A percentile compares a stretch with the other conserved stretches of the same genome.
These are phyloP conservation scores for Tetracladium marchalianum DNA, from an alignment of 495 filamentous ascomycete species.

Conservation along the genomic window DNA sequence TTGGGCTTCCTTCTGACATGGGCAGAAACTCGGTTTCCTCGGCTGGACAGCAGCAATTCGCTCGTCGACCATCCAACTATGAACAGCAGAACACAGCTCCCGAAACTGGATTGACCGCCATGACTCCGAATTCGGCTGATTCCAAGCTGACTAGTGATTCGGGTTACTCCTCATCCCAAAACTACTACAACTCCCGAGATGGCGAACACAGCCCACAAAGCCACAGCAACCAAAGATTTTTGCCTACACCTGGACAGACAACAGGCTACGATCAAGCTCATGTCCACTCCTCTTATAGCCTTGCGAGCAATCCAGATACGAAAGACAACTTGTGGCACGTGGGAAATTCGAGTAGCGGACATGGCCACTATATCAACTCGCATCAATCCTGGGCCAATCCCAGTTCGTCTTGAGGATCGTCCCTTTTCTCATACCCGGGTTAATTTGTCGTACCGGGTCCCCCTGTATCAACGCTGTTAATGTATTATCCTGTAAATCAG, in stretches of 20 bases:
- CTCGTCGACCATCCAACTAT: constrained; percentile 10
- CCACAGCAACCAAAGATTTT: constrained; percentile 6
- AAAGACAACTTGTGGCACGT: constrained; percentile 12
- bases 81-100: constrained; percentile 7
- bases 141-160: constrained; percentile 16
- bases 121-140: constrained; percentile 9
- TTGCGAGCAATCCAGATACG: constrained; percentile 4
- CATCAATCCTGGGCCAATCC: constrained; percentile 18
- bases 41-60: constrained; percentile 4
- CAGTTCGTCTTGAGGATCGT: constrained; percentile 4
- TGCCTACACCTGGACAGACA: constrained; percentile 13
- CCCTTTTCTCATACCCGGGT: not conserved
- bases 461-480: no score
- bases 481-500: no score
- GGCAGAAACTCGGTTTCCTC: constrained; percentile 9
- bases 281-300: constrained; percentile 1
- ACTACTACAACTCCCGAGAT: constrained; percentile 10
- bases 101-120: constrained; percentile 11
- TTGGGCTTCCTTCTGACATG: constrained; percentile 8
- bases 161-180: constrained; percentile 13
- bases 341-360: constrained; percentile 16
- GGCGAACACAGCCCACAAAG: constrained; percentile 6
- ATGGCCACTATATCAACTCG: constrained; percentile 14
- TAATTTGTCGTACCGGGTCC: no score
- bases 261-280: constrained; percentile 4